These are phyloP conservation scores for Besnoitia besnoiti DNA, from an alignment of 169 alveolate genomes.

Conservation along the genomic window DNA sequence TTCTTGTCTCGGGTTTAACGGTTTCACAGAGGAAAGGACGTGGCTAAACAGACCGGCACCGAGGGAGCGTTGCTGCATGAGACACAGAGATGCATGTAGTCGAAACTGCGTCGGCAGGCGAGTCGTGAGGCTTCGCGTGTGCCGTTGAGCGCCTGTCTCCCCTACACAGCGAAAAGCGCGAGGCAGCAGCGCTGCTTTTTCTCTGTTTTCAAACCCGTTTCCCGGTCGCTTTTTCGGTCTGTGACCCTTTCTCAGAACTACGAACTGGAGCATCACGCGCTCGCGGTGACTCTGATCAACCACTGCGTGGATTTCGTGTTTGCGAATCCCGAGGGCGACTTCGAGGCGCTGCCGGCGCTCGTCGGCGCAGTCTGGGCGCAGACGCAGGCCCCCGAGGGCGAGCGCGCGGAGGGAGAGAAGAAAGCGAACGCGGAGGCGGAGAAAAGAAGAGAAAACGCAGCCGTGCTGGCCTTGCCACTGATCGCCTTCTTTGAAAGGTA, in stretches of 20 bases:
- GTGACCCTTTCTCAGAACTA: not conserved
- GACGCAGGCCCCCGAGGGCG: not conserved
- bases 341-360: not conserved
- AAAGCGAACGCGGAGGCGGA: not conserved
- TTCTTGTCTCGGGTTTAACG: no score
- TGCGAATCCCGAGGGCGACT: not conserved
- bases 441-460: not conserved
- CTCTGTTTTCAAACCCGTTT: not conserved
- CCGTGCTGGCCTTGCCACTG: not conserved
- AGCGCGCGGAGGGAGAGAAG: not conserved
- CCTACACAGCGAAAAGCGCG: no score
- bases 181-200: no score
- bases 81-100: no score
- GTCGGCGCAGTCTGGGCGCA: slow-evolving; percentile 15
- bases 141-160: no score
- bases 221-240: not conserved
- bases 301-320: slow-evolving; percentile 11
- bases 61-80: no score
- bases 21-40: no score
- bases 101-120: no score
- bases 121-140: no score
- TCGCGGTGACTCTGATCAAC: not conserved
- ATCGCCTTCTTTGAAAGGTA: slow-evolving; percentile 12
- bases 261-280: not conserved
- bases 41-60: no score